Conservation (phyloP, 768 basidiomycete species). For the Obba rivulosa region DNA sequence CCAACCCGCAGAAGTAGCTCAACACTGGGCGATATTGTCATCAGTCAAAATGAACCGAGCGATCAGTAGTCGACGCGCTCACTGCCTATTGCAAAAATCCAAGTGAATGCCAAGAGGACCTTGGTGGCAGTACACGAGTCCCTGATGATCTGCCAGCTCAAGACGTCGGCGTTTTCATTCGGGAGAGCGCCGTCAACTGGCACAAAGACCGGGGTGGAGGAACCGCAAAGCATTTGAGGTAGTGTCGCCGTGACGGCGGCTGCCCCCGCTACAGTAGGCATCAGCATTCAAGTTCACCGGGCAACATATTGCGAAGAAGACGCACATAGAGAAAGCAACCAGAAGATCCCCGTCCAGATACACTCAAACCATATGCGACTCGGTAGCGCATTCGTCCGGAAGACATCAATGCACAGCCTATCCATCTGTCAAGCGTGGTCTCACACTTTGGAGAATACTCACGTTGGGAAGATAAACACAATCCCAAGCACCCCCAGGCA, state of each 20-base stretch:
- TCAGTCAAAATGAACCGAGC: not conserved
- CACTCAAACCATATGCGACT: slow-evolving; percentile 72
- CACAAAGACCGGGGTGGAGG: not conserved
- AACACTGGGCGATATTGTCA: slow-evolving; percentile 38
- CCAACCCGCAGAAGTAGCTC: slow-evolving; percentile 47
- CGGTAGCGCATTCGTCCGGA: slow-evolving; percentile 43
- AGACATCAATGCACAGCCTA: slow-evolving; percentile 56
- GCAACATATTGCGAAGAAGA: not conserved
- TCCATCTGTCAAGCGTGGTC: not conserved
- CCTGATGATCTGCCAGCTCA: not conserved
- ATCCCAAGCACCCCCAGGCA: slow-evolving; percentile 57
- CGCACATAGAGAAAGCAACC: slow-evolving; percentile 56
- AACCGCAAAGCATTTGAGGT: slow-evolving; percentile 31
- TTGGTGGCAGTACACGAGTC: slow-evolving; percentile 45
- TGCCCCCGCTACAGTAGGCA: slow-evolving; percentile 42
- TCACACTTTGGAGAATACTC: slow-evolving; percentile 17
- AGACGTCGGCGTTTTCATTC: not conserved
- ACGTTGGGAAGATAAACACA: slow-evolving; percentile 55
- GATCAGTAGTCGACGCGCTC: not conserved
- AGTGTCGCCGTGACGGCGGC: slow-evolving; percentile 39
- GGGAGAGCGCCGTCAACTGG: not conserved
- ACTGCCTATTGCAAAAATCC: slow-evolving; percentile 28
- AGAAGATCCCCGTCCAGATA: slow-evolving; percentile 53
- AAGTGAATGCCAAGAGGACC: slow-evolving; percentile 56
- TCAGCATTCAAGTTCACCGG: not conserved